A percentile compares a stretch with the other conserved stretches of the same genome.
Evolutionary conservation across 805 yeast genomes (phyloP).

Genomic region (Jamesozyma spencerorum): DNA sequence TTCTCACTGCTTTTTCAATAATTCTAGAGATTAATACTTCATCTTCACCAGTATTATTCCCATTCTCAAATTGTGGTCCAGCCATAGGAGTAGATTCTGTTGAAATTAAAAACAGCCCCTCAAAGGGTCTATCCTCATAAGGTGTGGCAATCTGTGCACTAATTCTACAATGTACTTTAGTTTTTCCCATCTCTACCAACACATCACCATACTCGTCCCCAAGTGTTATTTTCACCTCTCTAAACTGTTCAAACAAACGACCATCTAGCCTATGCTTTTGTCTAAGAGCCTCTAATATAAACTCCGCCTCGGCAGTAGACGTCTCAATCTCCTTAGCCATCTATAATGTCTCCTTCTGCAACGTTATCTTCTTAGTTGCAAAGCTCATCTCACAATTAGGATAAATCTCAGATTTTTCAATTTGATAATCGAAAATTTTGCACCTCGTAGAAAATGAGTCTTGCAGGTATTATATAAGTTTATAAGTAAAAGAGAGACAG

Average conservation of each 20-base stretch:
- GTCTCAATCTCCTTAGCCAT: constrained; percentile 59
- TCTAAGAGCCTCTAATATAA: constrained; percentile 53
- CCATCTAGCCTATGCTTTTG: constrained; percentile 61
- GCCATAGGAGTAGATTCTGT: constrained; percentile 91
- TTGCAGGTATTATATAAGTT: no score
- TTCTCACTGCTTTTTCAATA: constrained; percentile 82
- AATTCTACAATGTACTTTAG: constrained; percentile 42
- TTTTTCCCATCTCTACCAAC: constrained; percentile 67
- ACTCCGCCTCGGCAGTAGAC: constrained; percentile 54
- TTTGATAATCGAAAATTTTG: not conserved
- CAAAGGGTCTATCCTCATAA: constrained; percentile 85
- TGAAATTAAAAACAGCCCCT: constrained; percentile 75
- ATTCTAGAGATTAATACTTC: constrained; percentile 74
- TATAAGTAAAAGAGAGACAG: no score
- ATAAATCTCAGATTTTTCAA: no score
- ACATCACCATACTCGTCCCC: constrained; percentile 75
- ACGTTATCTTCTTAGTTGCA: no score
- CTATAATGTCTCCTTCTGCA: no score
- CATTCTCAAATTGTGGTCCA: constrained; percentile 70
- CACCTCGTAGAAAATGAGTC: not conserved
- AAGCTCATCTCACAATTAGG: no score
- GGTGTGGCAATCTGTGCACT: constrained; percentile 73
- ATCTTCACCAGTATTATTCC: constrained; percentile 58
- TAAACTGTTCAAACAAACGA: constrained; percentile 51
- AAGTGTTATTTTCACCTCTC: constrained; percentile 55